Evolutionary conservation across 345 rosid genomes (phyloP).

Genomic region (Litchi chinensis): DNA sequence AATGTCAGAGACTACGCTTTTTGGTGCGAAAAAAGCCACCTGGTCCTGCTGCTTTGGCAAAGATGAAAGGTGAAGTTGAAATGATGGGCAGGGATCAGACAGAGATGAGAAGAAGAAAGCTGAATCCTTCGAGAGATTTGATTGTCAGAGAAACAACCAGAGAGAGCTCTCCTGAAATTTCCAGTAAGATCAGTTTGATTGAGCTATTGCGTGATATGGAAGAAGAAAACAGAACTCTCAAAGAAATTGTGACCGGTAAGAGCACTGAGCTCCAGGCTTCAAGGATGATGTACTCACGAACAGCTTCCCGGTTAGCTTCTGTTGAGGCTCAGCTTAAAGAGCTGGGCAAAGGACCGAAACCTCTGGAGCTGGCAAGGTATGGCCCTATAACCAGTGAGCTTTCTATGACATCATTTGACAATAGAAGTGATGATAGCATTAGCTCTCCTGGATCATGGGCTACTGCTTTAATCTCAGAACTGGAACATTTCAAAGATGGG

Average conservation of each 20-base stretch:
- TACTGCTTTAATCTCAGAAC: constrained; percentile 52
- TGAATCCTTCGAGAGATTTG: constrained; percentile 49
- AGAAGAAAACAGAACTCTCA: constrained; percentile 76
- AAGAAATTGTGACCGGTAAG: constrained; percentile 58
- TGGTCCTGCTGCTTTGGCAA: constrained; percentile 47
- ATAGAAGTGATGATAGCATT: constrained; percentile 44
- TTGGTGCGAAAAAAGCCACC: constrained; percentile 63
- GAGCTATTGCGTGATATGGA: constrained; percentile 61
- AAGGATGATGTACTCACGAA: constrained; percentile 49
- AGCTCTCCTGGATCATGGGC: constrained; percentile 72
- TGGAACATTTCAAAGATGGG: constrained; percentile 45
- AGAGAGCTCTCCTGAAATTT: constrained; percentile 40
- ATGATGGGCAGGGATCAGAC: constrained; percentile 39
- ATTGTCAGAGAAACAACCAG: constrained; percentile 40
- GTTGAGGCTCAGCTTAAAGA: constrained; percentile 41
- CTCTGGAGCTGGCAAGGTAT: constrained; percentile 35
- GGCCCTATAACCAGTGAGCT: constrained; percentile 34
- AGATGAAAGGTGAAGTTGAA: constrained; percentile 54
- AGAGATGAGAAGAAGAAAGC: constrained; percentile 44
- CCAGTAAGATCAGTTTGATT: constrained; percentile 41
- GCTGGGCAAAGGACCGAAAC: constrained; percentile 31
- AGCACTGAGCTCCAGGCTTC: constrained; percentile 57
- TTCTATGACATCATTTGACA: constrained; percentile 35
- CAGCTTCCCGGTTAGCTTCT: constrained; percentile 51
- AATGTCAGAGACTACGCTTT: constrained; percentile 72